Evolutionary conservation across 345 rosid species (phyloP).

Genomic region (Jatropha curcas): DNA sequence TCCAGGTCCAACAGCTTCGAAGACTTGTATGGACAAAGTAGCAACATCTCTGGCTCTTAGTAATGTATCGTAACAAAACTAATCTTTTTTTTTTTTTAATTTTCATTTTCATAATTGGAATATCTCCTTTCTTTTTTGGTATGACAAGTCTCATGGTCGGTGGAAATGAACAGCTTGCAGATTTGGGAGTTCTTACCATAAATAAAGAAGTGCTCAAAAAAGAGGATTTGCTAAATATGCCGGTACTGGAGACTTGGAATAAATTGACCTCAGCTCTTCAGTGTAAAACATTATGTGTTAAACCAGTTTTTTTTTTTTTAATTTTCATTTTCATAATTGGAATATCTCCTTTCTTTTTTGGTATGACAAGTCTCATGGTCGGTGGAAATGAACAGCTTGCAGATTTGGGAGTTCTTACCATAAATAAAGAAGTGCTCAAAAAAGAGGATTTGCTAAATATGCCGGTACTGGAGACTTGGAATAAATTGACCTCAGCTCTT

Average conservation of each 20-base stretch:
- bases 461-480: conserved; percentile 55
- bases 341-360: not conserved
- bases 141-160: conserved; percentile 14
- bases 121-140: conserved; percentile 7
- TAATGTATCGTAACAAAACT: conserved; percentile 51
- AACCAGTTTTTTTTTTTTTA: conserved; percentile 44
- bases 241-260: conserved; percentile 55
- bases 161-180: conserved; percentile 57
- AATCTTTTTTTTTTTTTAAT: not conserved
- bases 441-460: conserved; percentile 60
- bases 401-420: conserved; percentile 77
- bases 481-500: conserved; percentile 62
- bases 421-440: conserved; percentile 64
- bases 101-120: conserved; percentile 5
- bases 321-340: conserved; percentile 6
- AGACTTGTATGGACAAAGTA: conserved; percentile 89
- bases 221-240: conserved; percentile 56
- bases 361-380: conserved; percentile 15
- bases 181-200: conserved; percentile 81
- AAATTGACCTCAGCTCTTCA: conserved; percentile 63
- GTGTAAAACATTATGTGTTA: conserved; percentile 76
- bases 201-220: conserved; percentile 66
- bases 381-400: conserved; percentile 55
- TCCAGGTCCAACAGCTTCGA: conserved; percentile 80
- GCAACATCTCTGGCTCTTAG: conserved; percentile 76